Evolutionary conservation across 371 early-diverging fungal species (phyloP).

Genomic region (Edhazardia aedis): DNA sequence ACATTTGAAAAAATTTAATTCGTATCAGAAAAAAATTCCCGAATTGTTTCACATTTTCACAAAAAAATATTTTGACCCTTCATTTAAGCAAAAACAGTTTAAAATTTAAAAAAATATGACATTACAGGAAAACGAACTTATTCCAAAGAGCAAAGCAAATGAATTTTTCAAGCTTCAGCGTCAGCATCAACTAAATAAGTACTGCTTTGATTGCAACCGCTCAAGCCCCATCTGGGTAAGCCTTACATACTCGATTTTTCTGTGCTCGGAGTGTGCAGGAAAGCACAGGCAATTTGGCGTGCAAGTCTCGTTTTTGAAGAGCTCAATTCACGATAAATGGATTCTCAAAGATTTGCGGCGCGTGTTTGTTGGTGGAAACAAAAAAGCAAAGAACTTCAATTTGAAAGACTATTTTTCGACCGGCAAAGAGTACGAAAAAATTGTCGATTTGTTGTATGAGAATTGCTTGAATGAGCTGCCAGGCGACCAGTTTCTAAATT

Average conservation of each 20-base stretch:
- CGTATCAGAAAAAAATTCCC: no score
- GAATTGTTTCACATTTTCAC: no score
- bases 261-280: slow-evolving; percentile 35
- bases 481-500: no score
- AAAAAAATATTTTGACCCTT: no score
- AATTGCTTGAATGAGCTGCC: no score
- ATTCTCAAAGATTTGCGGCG: slow-evolving; percentile 22
- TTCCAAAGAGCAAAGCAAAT: slow-evolving; percentile 2
- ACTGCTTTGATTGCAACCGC: slow-evolving; percentile 29
- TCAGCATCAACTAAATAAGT: slow-evolving; percentile 11
- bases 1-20: no score
- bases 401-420: no score
- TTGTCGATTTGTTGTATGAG: no score
- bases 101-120: no score
- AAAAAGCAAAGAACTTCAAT: no score
- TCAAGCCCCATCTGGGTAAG: slow-evolving; percentile 22
- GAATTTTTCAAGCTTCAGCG: slow-evolving; percentile 11
- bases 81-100: no score
- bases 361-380: slow-evolving; percentile 27
- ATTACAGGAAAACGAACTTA: not conserved
- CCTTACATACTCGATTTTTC: slow-evolving; percentile 19
- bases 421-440: no score
- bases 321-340: slow-evolving; percentile 21
- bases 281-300: slow-evolving; percentile 21
- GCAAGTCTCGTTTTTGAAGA: slow-evolving; percentile 16